Base-by-base conservation (phyloP, 495 filamentous ascomycete genomes). In the Astrothelium macrocarpum region DNA sequence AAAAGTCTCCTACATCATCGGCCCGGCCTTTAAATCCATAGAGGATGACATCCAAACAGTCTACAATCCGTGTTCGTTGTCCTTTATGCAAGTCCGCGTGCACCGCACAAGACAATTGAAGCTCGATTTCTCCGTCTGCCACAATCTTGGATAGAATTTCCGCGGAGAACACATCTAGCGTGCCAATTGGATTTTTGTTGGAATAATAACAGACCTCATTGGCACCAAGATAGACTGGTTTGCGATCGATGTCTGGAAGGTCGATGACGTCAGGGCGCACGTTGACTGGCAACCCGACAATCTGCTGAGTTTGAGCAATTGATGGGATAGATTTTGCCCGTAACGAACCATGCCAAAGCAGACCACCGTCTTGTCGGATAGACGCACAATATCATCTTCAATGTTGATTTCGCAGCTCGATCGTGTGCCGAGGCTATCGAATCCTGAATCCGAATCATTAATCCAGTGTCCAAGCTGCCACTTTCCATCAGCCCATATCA, bases 1-100 rank as follows among this genome's bases (percentile, higher is more conserved):
- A 70, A 39, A 70, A 79, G 2, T 61, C 45, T 12, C 75, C 73
- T 43, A 79, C 59, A 14, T 71, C 61, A 0, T 76, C 73, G 1
- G 36, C 18, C 29, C 60, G 29, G 60, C 31, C 1, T 62, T 45
- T 62, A 1, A 23, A 32, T 11, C 60, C 60, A 23, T 62, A 62
- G 0, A 62, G 25, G 1, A 62, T 62, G 23, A 46, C 36, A n/a
- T 31, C 32, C 25, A 62, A 0, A 39, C 46, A 45, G 1, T 32
- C 60, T 11, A 45, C 18, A 20, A 32, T 45, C 0, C 26, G 11
- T 23, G 18, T 1, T 28, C 28, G 60, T 18, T 16, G 1, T 1
- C 20, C 16, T 39, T 49, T 18, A 12, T 1, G 36, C 60, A 32
- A 9, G 7, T 25, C 60, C 34, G 36, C 0, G 14, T 11, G 18